phyloP scores from a whole-genome alignment of 345 rosid genomes.

The Brassica carinata region DNA sequence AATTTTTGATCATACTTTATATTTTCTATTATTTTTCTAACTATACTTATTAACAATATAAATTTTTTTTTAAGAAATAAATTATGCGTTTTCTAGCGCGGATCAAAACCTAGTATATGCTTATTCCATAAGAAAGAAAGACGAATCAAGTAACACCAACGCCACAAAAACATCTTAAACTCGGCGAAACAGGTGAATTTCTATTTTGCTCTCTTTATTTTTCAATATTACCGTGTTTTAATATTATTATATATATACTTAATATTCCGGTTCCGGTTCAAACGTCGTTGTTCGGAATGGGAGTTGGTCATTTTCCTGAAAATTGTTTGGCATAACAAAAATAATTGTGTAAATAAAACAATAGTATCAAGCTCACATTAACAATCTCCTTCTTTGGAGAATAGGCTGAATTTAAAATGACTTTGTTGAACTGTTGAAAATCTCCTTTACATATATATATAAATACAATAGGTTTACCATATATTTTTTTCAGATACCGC shows the following conservation, averaged over 20 bases:
- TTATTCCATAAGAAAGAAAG: too few species aligned
- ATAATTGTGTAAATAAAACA: neutral
- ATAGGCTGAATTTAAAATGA: neutral
- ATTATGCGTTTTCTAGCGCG: too few species aligned
- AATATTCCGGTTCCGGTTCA: neutral
- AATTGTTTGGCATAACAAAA: neutral
- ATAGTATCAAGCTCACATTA: neutral
- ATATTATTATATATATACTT: neutral
- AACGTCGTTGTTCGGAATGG: neutral
- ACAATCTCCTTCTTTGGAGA: slow-evolving; percentile 4
- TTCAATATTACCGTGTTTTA: neutral
- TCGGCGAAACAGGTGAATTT: slow-evolving; percentile 32
- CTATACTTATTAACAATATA: too few species aligned
- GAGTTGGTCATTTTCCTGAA: neutral
- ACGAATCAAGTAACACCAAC: neutral
- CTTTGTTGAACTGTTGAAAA: neutral
- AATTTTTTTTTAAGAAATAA: too few species aligned
- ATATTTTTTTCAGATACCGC: neutral
- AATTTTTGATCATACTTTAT: too few species aligned
- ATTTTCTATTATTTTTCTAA: too few species aligned
- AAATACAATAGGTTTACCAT: neutral
- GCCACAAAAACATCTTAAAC: slow-evolving; percentile 12
- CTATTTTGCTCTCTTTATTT: neutral
- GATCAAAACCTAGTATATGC: too few species aligned
- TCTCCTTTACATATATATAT: neutral